phyloP scores from a whole-genome alignment of 768 basidiomycete species.

The Termitomyces titanicus region DNA sequence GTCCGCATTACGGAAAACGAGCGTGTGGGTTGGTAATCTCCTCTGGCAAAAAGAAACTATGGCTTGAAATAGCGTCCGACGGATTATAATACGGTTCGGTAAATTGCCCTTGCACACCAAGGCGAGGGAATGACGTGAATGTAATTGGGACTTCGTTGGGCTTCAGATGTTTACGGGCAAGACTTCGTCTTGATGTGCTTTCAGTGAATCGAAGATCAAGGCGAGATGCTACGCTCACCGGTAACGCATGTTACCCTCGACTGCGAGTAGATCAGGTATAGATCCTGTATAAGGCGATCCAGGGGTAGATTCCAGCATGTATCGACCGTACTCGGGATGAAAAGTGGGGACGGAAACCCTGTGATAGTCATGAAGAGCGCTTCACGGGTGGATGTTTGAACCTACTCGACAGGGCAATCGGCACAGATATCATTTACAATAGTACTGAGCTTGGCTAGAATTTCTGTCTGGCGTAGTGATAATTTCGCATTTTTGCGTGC shows the following conservation, averaged over 20 bases:
- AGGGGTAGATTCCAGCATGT: constrained; percentile 98
- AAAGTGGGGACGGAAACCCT: constrained; percentile 83
- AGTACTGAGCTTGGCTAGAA: constrained; percentile 71
- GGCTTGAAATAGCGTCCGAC: constrained; percentile 74
- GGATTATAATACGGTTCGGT: constrained; percentile 88
- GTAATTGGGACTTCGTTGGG: constrained; percentile 88
- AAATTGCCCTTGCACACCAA: constrained; percentile 87
- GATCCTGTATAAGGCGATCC: constrained; percentile 92
- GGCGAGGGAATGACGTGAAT: constrained; percentile 90
- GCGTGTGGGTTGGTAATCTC: constrained; percentile 97
- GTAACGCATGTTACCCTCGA: constrained; percentile 94
- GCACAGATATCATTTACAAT: constrained; percentile 65
- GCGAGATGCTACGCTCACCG: constrained; percentile 43
- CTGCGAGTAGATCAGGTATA: constrained; percentile 80
- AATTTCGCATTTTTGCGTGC: constrained; percentile 76
- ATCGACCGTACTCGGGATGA: constrained; percentile 97
- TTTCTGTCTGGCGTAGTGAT: constrained; percentile 94
- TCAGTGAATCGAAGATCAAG: not conserved
- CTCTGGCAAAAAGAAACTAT: constrained; percentile 92
- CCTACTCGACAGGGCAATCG: constrained; percentile 60
- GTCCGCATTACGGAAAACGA: constrained; percentile 77
- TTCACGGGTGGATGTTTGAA: constrained; percentile 3
- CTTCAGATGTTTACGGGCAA: constrained; percentile 81
- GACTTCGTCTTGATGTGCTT: constrained; percentile 55
- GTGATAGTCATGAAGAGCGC: constrained; percentile 1